A percentile compares a stretch with the other conserved stretches of the same genome.
These are phyloP conservation scores for Xenosphaeropsis pyriputrescens DNA, from an alignment of 2,329 filamentous ascomycete species.

Conservation along the genomic window DNA sequence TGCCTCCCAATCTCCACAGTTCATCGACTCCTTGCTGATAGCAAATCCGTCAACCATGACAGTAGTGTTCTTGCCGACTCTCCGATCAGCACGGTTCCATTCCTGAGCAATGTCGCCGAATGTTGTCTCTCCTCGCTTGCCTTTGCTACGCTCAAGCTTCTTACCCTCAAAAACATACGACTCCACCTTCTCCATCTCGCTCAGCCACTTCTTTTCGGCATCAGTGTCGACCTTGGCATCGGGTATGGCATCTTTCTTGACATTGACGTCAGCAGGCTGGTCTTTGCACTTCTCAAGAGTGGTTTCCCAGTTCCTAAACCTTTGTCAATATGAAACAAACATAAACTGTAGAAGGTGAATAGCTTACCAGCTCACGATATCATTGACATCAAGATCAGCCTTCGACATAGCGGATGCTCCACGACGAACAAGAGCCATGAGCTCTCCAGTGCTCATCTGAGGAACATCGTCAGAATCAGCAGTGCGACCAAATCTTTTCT, in stretches of 20 bases:
- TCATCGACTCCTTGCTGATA: conserved; percentile 38
- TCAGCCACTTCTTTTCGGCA: conserved; percentile 40
- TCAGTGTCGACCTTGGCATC: conserved; percentile 22
- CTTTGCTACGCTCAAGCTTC: conserved; percentile 23
- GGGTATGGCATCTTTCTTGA: conserved; percentile 16
- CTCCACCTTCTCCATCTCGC: conserved; percentile 39
- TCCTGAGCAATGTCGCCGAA: conserved; percentile 20
- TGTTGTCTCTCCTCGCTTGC: conserved; percentile 10
- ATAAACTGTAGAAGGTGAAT: no score
- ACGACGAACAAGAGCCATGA: conserved; percentile 37
- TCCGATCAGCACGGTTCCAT: conserved; percentile 29
- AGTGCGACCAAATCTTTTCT: conserved; percentile 13
- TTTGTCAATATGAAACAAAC: no score
- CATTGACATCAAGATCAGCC: conserved; percentile 34
- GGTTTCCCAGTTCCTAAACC: conserved; percentile 34
- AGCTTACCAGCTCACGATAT: conserved; percentile 36
- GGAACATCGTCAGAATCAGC: conserved; percentile 28
- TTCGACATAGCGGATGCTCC: conserved; percentile 36
- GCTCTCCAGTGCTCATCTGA: conserved; percentile 31
- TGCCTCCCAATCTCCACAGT: conserved; percentile 37
- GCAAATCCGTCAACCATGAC: conserved; percentile 39
- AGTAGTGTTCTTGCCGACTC: conserved; percentile 39
- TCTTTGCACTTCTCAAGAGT: conserved; percentile 38
- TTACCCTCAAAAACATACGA: conserved; percentile 41
- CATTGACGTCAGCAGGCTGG: conserved; percentile 25